A percentile compares a stretch with the other conserved stretches of the same genome.
phyloP scores from a whole-genome alignment of 1,284 basidiomycete genomes.

The Grifola frondosa region DNA sequence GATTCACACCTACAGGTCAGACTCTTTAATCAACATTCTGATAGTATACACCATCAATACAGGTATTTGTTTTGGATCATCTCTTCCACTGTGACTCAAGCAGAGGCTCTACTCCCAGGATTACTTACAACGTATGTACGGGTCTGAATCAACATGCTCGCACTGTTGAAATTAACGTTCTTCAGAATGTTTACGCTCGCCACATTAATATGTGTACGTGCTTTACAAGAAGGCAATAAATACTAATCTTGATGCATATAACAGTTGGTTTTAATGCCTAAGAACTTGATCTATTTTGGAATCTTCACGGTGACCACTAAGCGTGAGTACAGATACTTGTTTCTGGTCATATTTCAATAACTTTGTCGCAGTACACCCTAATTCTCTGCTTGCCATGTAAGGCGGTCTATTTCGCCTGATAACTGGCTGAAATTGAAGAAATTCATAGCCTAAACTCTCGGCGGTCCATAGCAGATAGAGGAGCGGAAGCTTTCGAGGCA shows the following conservation, averaged over 20 bases:
- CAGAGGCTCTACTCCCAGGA: too few species aligned
- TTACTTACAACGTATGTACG: too few species aligned
- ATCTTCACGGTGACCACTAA: constrained; percentile 4
- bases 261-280: constrained; percentile 3
- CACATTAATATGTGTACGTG: constrained; percentile 8
- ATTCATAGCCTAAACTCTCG: constrained; percentile 7
- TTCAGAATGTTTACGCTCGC: constrained; percentile 8
- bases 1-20: constrained; percentile 5
- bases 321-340: constrained; percentile 2
- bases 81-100: neutral
- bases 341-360: neutral
- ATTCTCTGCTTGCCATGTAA: constrained; percentile 10
- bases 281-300: constrained; percentile 6
- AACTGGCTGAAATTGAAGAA: neutral
- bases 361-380: constrained; percentile 5
- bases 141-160: neutral
- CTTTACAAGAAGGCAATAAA: neutral
- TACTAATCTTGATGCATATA: neutral
- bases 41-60: constrained; percentile 9
- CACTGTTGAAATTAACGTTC: constrained; percentile 1
- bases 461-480: constrained; percentile 8
- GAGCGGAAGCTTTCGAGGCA: constrained; percentile 10
- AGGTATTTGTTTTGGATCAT: constrained; percentile 2
- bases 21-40: constrained; percentile 2
- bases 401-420: neutral